Evolutionary conservation across 2,329 filamentous ascomycete species (phyloP).

Genomic region (Colletotrichum tanaceti): DNA sequence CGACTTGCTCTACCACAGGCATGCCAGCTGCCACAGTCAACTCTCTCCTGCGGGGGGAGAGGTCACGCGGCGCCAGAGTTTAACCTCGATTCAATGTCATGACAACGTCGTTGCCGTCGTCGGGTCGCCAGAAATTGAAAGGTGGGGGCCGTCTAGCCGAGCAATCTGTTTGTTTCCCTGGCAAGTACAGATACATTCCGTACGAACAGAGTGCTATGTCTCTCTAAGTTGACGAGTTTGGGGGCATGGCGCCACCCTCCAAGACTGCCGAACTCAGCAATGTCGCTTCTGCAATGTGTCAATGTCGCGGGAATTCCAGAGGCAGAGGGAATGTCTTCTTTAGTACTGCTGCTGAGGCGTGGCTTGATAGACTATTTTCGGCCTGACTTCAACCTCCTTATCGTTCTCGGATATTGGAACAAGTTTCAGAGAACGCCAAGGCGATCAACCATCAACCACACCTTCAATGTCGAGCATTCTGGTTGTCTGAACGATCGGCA

Average conservation of each 20-base stretch:
- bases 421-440: neutral
- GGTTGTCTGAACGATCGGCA: constrained; percentile 24
- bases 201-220: neutral
- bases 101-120: neutral
- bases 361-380: neutral
- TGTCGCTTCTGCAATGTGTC: constrained; percentile 7
- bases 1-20: constrained; percentile 30
- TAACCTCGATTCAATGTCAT: constrained; percentile 30
- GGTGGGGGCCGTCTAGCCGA: constrained; percentile 1
- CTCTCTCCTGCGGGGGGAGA: neutral
- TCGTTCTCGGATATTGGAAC: neutral
- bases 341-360: constrained; percentile 9
- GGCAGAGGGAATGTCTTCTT: constrained; percentile 4
- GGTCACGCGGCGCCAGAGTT: constrained; percentile 27
- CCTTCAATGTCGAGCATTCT: neutral
- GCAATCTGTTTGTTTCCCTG: neutral
- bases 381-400: constrained; percentile 5
- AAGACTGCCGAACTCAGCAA: neutral
- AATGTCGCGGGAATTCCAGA: neutral
- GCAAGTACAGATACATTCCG: constrained; percentile 17
- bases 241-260: neutral
- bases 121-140: neutral
- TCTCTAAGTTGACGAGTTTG: neutral
- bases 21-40: constrained; percentile 22
- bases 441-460: neutral